Evolutionary conservation across 192 early-diverging fungal genomes (phyloP).

Genomic region (Phlyctochytrium arcticum): DNA sequence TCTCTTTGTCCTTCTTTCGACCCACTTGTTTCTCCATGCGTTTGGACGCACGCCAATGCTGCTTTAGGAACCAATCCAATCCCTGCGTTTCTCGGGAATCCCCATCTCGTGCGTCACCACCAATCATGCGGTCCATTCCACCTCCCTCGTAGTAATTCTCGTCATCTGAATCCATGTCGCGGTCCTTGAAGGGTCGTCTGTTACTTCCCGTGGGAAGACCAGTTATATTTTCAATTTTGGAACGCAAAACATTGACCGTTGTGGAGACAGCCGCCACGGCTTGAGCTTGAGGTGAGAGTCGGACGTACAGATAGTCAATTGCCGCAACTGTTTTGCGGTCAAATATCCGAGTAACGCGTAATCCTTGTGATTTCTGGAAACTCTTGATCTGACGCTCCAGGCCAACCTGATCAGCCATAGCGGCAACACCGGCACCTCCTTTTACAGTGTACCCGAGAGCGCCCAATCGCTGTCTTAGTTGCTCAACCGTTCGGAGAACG

Average conservation of each 20-base stretch:
- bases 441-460: constrained; percentile 21
- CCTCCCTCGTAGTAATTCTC: no score
- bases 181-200: no score
- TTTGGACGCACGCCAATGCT: neutral
- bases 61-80: constrained; percentile 20
- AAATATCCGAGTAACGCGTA: constrained; percentile 17
- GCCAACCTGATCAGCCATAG: neutral
- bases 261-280: constrained; percentile 25
- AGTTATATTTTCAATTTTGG: constrained; percentile 26
- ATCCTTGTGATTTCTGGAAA: constrained; percentile 25
- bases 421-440: neutral
- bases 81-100: neutral
- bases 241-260: constrained; percentile 21
- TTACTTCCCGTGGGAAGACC: constrained; percentile 5
- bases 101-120: neutral
- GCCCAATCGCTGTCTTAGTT: constrained; percentile 11
- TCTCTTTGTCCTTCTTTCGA: constrained; percentile 3
- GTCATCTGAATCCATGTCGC: neutral
- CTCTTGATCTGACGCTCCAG: constrained; percentile 22
- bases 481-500: constrained; percentile 8
- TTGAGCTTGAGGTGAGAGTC: constrained; percentile 4
- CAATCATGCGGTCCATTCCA: neutral
- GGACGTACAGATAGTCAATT: constrained; percentile 14
- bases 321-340: constrained; percentile 11
- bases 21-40: constrained; percentile 8